Conservation (phyloP, 164 flowering plant species). For the Aristolochia fimbriata region DNA sequence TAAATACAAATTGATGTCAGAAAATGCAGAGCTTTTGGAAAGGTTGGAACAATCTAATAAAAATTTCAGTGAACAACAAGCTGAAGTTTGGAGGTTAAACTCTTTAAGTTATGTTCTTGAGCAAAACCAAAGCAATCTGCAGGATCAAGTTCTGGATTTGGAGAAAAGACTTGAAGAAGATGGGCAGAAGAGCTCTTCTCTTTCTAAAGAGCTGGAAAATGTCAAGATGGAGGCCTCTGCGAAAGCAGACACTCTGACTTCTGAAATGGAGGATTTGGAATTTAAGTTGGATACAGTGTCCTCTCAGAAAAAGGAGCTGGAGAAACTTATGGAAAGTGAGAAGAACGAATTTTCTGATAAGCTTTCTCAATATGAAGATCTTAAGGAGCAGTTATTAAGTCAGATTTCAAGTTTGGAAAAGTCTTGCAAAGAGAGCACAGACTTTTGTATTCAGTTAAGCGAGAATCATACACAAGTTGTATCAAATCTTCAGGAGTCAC, state of each 20-base stretch:
- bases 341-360: slow-evolving; percentile 1
- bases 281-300: not conserved
- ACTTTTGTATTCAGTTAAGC: not conserved
- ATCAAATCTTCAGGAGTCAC: slow-evolving; percentile 18
- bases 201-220: slow-evolving; percentile 24
- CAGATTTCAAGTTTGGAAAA: slow-evolving; percentile 2
- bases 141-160: slow-evolving; percentile 21
- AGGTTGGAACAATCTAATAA: slow-evolving; percentile 30
- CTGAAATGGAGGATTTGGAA: slow-evolving; percentile 1
- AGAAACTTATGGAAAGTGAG: slow-evolving; percentile 1
- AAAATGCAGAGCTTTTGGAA: slow-evolving; percentile 24
- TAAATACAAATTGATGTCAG: slow-evolving; percentile 24
- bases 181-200: slow-evolving; percentile 20
- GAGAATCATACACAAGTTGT: slow-evolving; percentile 29
- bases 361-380: slow-evolving; percentile 1
- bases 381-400: slow-evolving; percentile 1
- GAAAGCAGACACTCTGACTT: slow-evolving; percentile 4
- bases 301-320: slow-evolving; percentile 4
- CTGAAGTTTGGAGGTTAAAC: slow-evolving; percentile 21
- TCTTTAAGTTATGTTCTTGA: slow-evolving; percentile 19
- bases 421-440: slow-evolving; percentile 4
- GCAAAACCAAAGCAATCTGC: not conserved
- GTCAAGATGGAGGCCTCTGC: slow-evolving; percentile 23
- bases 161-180: slow-evolving; percentile 21
- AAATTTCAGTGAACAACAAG: slow-evolving; percentile 20